phyloP scores from a whole-genome alignment of 2,329 filamentous ascomycete species.

The Aspergillus novoparasiticus region DNA sequence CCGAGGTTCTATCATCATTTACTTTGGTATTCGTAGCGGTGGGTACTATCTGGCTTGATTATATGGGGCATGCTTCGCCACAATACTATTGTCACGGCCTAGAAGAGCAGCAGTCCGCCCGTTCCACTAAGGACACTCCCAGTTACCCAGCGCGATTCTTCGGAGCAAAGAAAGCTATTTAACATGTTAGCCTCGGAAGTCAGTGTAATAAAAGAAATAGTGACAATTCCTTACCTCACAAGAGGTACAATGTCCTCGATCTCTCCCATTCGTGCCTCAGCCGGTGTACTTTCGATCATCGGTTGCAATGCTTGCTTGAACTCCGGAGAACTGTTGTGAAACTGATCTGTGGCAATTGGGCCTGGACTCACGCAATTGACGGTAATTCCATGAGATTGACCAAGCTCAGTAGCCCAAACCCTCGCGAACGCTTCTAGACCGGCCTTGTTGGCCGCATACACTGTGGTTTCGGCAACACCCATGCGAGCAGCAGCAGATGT shows the following conservation, averaged over 20 bases:
- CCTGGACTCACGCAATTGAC: constrained; percentile 11
- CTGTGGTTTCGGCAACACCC: not conserved
- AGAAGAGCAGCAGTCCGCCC: not conserved
- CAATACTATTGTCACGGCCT: not conserved
- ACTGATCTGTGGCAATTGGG: constrained; percentile 2
- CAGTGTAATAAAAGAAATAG: not conserved
- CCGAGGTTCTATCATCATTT: not conserved
- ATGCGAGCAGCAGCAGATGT: not conserved
- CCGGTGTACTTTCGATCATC: not conserved
- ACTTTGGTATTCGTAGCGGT: too few relatives aligned
- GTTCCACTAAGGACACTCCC: not conserved
- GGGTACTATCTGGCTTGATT: not conserved
- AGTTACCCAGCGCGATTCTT: not conserved
- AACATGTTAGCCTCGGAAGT: not conserved
- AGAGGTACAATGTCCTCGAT: not conserved
- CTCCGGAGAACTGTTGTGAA: not conserved
- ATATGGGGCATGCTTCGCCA: not conserved
- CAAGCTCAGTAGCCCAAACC: constrained; percentile 9
- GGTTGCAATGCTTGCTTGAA: not conserved
- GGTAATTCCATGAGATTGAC: constrained; percentile 4
- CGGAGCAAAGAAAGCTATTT: not conserved
- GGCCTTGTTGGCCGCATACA: not conserved
- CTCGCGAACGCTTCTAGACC: not conserved
- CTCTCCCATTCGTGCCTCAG: not conserved
- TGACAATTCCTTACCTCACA: not conserved